Percentiles rank a stretch among this genome's conserved stretches.
These are phyloP conservation scores for Chrysosporium queenslandicum DNA, from an alignment of 2,329 filamentous ascomycete genomes.

Conservation along the genomic window DNA sequence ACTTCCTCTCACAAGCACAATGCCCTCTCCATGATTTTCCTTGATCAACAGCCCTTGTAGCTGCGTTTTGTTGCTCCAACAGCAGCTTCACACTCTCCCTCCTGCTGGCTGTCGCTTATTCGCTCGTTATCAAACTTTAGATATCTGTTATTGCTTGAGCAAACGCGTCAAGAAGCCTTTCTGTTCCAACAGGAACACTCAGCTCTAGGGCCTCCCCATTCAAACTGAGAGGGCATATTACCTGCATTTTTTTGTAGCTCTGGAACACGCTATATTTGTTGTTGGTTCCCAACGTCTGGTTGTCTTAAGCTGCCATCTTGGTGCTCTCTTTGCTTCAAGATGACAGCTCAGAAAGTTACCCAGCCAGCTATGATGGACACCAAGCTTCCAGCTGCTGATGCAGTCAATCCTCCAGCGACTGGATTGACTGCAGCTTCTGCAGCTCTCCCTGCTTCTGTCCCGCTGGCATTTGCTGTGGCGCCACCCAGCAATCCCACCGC, in stretches of 20 bases:
- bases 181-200: background rate
- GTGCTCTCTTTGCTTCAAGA: background rate
- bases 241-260: too few relatives aligned
- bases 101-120: background rate
- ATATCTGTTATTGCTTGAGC: background rate
- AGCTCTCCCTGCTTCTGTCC: slow-evolving; percentile 38
- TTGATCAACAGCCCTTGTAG: background rate
- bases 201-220: too few relatives aligned
- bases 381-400: slow-evolving; percentile 1
- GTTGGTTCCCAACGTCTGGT: background rate
- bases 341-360: background rate
- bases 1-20: background rate
- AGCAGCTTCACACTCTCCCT: background rate
- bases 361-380: background rate
- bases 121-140: background rate
- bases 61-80: background rate
- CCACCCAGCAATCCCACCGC: slow-evolving; percentile 8
- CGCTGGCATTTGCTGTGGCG: background rate
- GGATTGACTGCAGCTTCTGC: slow-evolving; percentile 18
- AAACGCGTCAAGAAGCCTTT: background rate
- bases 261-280: background rate
- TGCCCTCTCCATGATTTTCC: background rate
- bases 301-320: background rate
- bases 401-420: background rate
- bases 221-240: background rate